Base-by-base conservation (phyloP, 257 asterid species). In the Solanum lignicaule region DNA sequence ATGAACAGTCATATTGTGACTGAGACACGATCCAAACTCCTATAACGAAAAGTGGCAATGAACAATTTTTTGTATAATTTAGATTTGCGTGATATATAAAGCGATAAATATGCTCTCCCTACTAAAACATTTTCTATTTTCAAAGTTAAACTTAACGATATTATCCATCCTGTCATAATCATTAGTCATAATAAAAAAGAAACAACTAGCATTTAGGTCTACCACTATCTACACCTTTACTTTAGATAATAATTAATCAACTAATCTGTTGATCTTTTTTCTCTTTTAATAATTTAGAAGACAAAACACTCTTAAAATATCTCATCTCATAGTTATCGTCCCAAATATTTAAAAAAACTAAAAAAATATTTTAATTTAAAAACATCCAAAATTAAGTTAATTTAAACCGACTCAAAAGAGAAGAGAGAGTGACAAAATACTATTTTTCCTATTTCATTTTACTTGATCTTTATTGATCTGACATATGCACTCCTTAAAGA, bases 51-150 rank as follows among this genome's bases (percentile, higher is more conserved):
- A 2, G 1, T 14, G 6, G 5, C 1, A 27, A 27, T 2, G 4
- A 3, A 66, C 10, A 60, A 23, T 0, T 9, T n/a, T 23, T n/a
- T 35, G 13, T 5, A 62, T 65, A 2, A 65, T 65, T 25, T 65
- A 65, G 0, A 2, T 65, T 65, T 62, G 2, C 0, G 16, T 62
- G 5, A 23, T 31, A 1, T 6, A 6, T 0, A 27, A 27, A 27
- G 4, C 7, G 20, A 0, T 3, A 0, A 3, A 12, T 27, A 0
- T 3, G 1, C 1, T 68, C 2, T 66, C 0, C 13, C 6, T 39
- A 39, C 3, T 13, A 27, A 11, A 25, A n/a, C 0, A 1, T 8
- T 62, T 62, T 4, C 8, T 62, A 4, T 62, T 62, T 1, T 27
- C 3, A 2, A 66, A 66, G 4, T 66, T 1, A 5, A 66, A 6